Evolutionary conservation across 1,284 basidiomycete species (phyloP), one percentile per base, ranked within the genome.

Genomic region (Malassezia vespertilionis): DNA sequence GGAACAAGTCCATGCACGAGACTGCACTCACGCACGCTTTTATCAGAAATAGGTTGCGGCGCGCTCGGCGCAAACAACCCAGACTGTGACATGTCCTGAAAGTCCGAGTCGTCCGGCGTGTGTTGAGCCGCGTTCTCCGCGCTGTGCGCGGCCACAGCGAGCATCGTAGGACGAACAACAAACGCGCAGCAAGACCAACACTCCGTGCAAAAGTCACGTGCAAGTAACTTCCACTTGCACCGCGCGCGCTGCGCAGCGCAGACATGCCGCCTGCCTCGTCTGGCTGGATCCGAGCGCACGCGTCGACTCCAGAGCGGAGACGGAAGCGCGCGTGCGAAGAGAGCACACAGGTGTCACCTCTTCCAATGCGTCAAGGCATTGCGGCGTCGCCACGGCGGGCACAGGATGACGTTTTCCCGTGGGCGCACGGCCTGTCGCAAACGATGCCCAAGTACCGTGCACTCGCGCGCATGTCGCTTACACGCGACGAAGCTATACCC

Each of bases 21-120:
- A 44, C 46, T 20, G 23, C 23, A 9, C 27, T 24, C 7, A 35
- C 23, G 33, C 7, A 5, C 12, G 30, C 30, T 5, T 11, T 6
- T 5, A 15, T 6, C 12, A 28, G 26, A 28, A 28, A 12, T 15
- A 7, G 23, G 5, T 17, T 22, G 36, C 6, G 36, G 36, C 14
- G 18, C 33, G 8, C 9, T 21, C 2, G 18, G 33, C 33, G 33
- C 26, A n/a, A n/a, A n/a, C 26, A 28, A 7, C 26, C 8, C 26
- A 12, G 26, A 44, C 30, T 20, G 26, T 9, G 35, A n/a, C 12
- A 27, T 14, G 23, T 62, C 63, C 43, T 62, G 46, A 15, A 67
- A 55, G 34, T 65, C 64, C 7, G 58, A 59, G 26, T 67, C 61
- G 44, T 65, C 62, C 2, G 64, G 56, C 3, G 60, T 51, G 14